Base-by-base conservation (phyloP, 805 yeast genomes). In the Kluyveromyces starmeri region DNA sequence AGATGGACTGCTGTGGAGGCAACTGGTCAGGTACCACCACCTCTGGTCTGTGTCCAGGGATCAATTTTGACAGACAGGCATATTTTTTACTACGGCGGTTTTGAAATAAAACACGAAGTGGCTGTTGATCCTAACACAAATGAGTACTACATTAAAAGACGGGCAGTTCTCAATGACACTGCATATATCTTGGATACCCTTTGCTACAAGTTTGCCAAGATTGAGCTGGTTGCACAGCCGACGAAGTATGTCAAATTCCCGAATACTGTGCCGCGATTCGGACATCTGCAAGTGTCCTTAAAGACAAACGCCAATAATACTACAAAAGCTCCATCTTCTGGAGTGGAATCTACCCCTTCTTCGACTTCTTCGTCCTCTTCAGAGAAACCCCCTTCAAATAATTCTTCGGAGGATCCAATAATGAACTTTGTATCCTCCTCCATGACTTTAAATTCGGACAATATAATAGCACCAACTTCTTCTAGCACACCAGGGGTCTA, bases 11-110 rank as follows among this genome's bases (percentile, higher is more conserved):
- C 49, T 53, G 58, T 64, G 48, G 31, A 47, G 38, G 16, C 55
- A 5, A 32, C 43, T 2, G 71, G 70, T 2, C 67, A 65, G 28
- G 47, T 63, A 4, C 85, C 86, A 0, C 69, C 71, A 3, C 68
- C 77, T 3, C 46, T 78, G 13, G 48, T 71, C 28, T 67, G 73
- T 36, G 58, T 74, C 51, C 47, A 65, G 5, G 65, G 71, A 12
- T 62, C 73, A 7, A 63, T 58, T 36, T 58, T 81, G 4, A 70
- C 82, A 4, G 61, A 66, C n/a, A 56, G 73, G 23, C 77, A 77
- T 45, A 64, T 75, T 11, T 66, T 79, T 42, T 67, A 70, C 39
- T 78, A 72, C 48, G 94, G 89, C n/a, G 94, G 92, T 0, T 71
- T 78, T 50, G 71, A 70, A 46, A 41, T 48, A 5, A 64, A 65